These are phyloP conservation scores for Colletotrichum tropicicola DNA, from an alignment of 2,329 filamentous ascomycete species.

Conservation along the genomic window DNA sequence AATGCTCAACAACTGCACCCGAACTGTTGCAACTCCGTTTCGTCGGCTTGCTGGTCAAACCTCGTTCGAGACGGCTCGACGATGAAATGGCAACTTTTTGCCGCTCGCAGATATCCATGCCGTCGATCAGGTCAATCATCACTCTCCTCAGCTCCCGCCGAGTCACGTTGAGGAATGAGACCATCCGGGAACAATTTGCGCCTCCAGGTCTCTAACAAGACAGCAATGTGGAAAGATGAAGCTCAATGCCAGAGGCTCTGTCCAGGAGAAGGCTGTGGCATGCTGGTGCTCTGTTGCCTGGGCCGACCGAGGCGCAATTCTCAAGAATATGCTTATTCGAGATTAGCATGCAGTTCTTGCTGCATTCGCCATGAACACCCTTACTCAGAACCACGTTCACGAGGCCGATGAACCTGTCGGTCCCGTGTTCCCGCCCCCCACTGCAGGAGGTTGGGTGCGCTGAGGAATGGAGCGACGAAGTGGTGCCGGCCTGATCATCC, in stretches of 20 bases:
- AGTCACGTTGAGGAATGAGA: conserved; percentile 8
- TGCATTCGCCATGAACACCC: conserved; percentile 13
- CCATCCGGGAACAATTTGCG: background rate
- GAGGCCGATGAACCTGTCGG: background rate
- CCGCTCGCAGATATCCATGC: background rate
- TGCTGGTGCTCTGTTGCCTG: conserved; percentile 8
- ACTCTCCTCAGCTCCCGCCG: background rate
- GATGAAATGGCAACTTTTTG: background rate
- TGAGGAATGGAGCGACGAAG: conserved; percentile 6
- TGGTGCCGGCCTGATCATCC: conserved; percentile 4
- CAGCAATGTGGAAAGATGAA: conserved; percentile 11
- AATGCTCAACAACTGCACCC: background rate
- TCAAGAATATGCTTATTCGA: conserved; percentile 1
- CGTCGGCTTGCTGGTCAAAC: background rate
- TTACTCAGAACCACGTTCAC: background rate
- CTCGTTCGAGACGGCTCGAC: background rate
- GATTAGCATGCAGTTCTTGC: conserved; percentile 8
- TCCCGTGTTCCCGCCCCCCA: background rate
- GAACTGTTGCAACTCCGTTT: conserved; percentile 14
- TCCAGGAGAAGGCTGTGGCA: background rate
- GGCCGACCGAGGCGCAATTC: background rate
- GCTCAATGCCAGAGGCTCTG: conserved; percentile 9
- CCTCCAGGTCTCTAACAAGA: background rate
- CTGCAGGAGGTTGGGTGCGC: background rate
- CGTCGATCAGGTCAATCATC: background rate